Base-by-base conservation (phyloP, 2,329 filamentous ascomycete genomes). In the Teratosphaeria gauchensis region DNA sequence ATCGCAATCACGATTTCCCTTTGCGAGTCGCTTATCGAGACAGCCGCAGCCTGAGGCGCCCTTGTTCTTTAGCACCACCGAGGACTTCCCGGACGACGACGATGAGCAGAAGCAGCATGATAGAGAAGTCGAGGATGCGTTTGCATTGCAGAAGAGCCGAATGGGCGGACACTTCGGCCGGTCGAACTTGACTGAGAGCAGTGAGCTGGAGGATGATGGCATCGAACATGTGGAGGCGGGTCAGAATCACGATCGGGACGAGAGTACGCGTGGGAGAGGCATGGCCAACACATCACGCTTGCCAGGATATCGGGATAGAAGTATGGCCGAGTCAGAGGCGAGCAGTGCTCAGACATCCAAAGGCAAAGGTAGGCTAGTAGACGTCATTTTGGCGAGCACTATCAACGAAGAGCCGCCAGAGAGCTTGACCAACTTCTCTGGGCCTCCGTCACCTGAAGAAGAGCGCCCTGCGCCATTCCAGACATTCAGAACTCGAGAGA, bases 91-190 rank as follows among this genome's bases (percentile, higher is more conserved):
- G 62, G 92, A 96, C 63, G 90, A 95, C 69, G 92, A 96, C 63
- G 92, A 96, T 63, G 92, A 97, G 62, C 92, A 94, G 71, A 88
- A 90, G 67, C 91, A 96, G 74, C 86, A 90, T 67, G 89, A 95
- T 67, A 80, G 91, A 57, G 92, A 97, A 70, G 89, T 92, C 35
- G 91, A 91, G n/a, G 94, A 97, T 74, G 86, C 94, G 65, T 95
- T 92, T 74, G 92, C 92, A 5, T 78, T 99, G 59, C 92, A 97
- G 73, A 83, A 88, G 66, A 97, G 92, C 64, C 84, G 94, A 65
- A 84, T 92, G 53, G 42, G 42, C 16, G 42, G 42, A 2, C 89
- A 96, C 59, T 92, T 96, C 69, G 90, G 90, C 14, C 86, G 87
- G 14, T 90, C 88, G 73, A 85, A 89, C 65, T 76, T 96, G 55